phyloP scores from a whole-genome alignment of 192 early-diverging fungal species.

The Coemansia umbellata region DNA sequence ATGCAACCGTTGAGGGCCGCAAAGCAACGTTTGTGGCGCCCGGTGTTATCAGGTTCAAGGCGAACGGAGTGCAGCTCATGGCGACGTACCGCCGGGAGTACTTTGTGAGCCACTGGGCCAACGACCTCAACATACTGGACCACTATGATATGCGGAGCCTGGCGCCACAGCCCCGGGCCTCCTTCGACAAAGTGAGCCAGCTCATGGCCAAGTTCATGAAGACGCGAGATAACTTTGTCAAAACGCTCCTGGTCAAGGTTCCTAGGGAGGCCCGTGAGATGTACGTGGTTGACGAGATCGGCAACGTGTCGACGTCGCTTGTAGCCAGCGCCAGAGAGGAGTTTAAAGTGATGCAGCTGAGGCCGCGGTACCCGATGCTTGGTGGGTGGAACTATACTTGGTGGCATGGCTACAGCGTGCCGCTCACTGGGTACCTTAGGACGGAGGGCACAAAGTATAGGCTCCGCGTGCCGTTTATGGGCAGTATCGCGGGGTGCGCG shows the following conservation, averaged over 20 bases:
- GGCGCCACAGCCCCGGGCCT: conserved; percentile 6
- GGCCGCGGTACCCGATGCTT: conserved; percentile 88
- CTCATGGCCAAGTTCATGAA: conserved; percentile 16
- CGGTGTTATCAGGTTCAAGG: conserved; percentile 66
- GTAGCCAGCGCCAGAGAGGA: conserved; percentile 31
- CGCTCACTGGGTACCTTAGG: conserved; percentile 63
- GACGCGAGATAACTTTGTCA: conserved; percentile 36
- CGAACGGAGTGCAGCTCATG: conserved; percentile 66
- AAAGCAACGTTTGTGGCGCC: conserved; percentile 71
- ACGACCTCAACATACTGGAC: conserved; percentile 79
- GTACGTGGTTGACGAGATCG: conserved; percentile 79
- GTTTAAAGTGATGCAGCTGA: conserved; percentile 65
- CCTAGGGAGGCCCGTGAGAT: conserved; percentile 69
- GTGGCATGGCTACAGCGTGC: conserved; percentile 87
- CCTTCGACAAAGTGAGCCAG: conserved; percentile 32
- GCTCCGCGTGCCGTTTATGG: conserved; percentile 70
- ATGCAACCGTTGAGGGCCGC: conserved; percentile 49
- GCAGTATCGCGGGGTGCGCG: conserved; percentile 57
- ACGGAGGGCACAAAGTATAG: conserved; percentile 48
- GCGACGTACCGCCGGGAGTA: conserved; percentile 39
- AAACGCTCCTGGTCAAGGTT: conserved; percentile 47
- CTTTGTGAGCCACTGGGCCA: conserved; percentile 78
- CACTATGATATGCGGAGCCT: conserved; percentile 68
- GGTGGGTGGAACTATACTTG: conserved; percentile 98
- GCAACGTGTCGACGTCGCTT: conserved; percentile 93